Conservation (phyloP, 2,329 filamentous ascomycete species). For the Iodosphaeria phyllophila region DNA sequence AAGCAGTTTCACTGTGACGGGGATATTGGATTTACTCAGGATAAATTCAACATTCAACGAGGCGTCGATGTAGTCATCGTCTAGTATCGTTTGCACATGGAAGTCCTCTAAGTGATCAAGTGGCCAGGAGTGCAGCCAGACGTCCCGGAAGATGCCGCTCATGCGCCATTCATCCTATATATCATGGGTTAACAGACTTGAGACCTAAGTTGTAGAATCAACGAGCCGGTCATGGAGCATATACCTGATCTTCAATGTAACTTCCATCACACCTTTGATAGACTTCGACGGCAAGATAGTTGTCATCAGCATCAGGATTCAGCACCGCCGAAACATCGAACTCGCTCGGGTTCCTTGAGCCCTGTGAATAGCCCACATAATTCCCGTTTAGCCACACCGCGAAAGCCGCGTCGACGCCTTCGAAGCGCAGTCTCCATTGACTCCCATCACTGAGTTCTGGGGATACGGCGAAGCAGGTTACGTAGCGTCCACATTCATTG, state of each 20-base stretch:
- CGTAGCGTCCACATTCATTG: conserved; percentile 46
- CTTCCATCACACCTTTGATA: conserved; percentile 57
- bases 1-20: conserved; percentile 17
- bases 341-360: conserved; percentile 52
- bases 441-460: conserved; percentile 21
- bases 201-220: not conserved
- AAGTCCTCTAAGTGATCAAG: conserved; percentile 34
- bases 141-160: conserved; percentile 50
- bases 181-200: not conserved
- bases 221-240: not conserved
- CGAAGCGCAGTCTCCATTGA: conserved; percentile 50
- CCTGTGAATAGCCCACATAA: conserved; percentile 53
- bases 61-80: conserved; percentile 33
- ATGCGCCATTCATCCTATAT: conserved; percentile 47
- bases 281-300: conserved; percentile 44
- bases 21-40: conserved; percentile 16
- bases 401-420: conserved; percentile 57
- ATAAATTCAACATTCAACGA: conserved; percentile 26
- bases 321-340: conserved; percentile 47
- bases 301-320: conserved; percentile 20
- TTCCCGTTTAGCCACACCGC: conserved; percentile 52
- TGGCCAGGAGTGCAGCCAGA: conserved; percentile 44
- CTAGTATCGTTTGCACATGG: conserved; percentile 33
- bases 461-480: conserved; percentile 34
- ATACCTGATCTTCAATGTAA: conserved; percentile 47